These are phyloP conservation scores for Leucosporidium yakuticum DNA, from an alignment of 768 basidiomycete genomes.

Conservation along the genomic window DNA sequence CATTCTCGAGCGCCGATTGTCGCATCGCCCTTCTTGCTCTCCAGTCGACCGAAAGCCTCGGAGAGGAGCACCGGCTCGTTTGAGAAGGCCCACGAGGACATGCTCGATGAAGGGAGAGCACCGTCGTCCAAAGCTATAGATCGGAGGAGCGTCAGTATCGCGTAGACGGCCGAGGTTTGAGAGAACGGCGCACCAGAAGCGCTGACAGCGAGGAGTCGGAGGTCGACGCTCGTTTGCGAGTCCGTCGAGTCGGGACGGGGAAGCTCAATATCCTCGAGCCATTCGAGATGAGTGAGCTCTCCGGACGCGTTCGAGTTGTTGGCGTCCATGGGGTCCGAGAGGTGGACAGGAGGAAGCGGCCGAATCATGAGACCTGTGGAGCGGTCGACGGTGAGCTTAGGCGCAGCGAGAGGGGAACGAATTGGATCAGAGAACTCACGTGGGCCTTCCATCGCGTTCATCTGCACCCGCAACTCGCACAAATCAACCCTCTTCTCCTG, in stretches of 20 bases:
- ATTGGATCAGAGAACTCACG: slow-evolving; percentile 17
- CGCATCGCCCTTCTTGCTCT: slow-evolving; percentile 11
- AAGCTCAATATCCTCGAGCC: slow-evolving; percentile 24
- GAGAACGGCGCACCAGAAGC: not conserved
- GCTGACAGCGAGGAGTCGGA: slow-evolving; percentile 16
- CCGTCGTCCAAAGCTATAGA: too few relatives aligned
- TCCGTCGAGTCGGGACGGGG: slow-evolving; percentile 1
- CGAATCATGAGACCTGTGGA: slow-evolving; percentile 20
- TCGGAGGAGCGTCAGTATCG: not conserved
- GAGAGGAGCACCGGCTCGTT: slow-evolving; percentile 4
- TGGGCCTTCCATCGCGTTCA: slow-evolving; percentile 13
- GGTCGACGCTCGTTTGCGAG: slow-evolving; percentile 14
- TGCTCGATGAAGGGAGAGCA: not conserved
- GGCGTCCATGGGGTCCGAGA: not conserved
- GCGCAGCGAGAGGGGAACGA: too few relatives aligned
- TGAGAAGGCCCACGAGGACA: slow-evolving; percentile 4
- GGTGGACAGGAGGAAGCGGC: slow-evolving; percentile 15
- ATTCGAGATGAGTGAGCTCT: slow-evolving; percentile 16
- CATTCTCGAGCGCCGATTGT: not conserved
- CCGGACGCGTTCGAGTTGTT: not conserved
- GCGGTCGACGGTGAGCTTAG: too few relatives aligned
- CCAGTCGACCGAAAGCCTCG: slow-evolving; percentile 17
- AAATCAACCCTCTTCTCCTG: slow-evolving; percentile 17
- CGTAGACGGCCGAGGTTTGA: too few relatives aligned
- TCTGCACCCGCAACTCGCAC: slow-evolving; percentile 26